Evolutionary conservation across 2,329 filamentous ascomycete genomes (phyloP).

Genomic region (Scedosporium aurantiacum): DNA sequence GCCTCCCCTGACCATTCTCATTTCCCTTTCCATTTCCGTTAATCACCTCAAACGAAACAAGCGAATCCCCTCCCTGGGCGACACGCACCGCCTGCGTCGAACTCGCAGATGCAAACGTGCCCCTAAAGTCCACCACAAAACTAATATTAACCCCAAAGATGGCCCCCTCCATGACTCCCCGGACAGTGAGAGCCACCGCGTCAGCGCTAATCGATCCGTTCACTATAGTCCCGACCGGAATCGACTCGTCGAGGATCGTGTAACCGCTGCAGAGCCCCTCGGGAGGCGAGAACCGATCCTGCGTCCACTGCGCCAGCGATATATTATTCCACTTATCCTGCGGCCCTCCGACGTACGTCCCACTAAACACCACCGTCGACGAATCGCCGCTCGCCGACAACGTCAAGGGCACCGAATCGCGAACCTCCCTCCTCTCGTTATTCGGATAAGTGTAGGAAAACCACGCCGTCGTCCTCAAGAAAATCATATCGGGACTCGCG

Average conservation of each 20-base stretch:
- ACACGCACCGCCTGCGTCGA: slow-evolving; percentile 1
- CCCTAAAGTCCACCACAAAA: slow-evolving; percentile 1
- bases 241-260: not conserved
- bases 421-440: not conserved
- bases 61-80: not conserved
- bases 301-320: not conserved
- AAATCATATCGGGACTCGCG: not conserved
- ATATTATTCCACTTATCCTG: not conserved
- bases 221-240: not conserved
- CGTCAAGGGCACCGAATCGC: not conserved
- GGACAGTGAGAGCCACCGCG: not conserved
- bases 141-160: not conserved
- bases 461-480: not conserved
- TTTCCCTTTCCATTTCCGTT: not conserved
- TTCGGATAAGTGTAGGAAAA: not conserved
- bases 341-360: not conserved
- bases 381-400: not conserved
- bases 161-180: not conserved
- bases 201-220: not conserved
- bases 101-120: not conserved
- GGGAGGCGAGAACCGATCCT: not conserved
- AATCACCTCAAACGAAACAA: not conserved
- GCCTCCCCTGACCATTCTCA: not conserved
- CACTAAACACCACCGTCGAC: not conserved
- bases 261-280: not conserved